A percentile compares a stretch with the other conserved stretches of the same genome.
phyloP scores from a whole-genome alignment of 2,329 filamentous ascomycete genomes.

The Amylocarpus encephaloides region DNA sequence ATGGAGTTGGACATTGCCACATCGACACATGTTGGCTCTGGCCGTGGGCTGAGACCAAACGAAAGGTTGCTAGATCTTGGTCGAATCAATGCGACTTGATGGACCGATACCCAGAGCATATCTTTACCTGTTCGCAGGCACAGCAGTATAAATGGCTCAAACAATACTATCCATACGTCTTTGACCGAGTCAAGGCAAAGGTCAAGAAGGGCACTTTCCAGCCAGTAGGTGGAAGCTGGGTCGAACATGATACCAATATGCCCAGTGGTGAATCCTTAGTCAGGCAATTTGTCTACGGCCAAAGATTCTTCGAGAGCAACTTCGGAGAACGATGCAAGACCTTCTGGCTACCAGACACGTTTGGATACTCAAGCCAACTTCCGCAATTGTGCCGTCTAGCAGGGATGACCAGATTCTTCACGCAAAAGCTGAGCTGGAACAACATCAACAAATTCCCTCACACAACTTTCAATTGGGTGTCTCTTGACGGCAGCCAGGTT shows the following conservation, averaged over 20 bases:
- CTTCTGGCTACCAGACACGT: slow-evolving; percentile 97
- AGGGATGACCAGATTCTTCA: slow-evolving; percentile 96
- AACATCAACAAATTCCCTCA: slow-evolving; percentile 99
- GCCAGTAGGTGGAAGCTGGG: slow-evolving; percentile 95
- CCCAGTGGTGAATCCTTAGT: slow-evolving; percentile 91
- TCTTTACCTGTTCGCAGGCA: slow-evolving; percentile 87
- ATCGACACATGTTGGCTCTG: slow-evolving; percentile 98
- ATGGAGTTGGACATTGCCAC: slow-evolving; percentile 90
- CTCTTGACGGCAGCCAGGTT: slow-evolving; percentile 90
- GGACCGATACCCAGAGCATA: slow-evolving; percentile 88
- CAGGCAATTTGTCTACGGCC: slow-evolving; percentile 90
- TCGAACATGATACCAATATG: slow-evolving; percentile 97
- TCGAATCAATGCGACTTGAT: slow-evolving; percentile 93
- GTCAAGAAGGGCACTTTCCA: slow-evolving; percentile 88
- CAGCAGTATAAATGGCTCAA: slow-evolving; percentile 99
- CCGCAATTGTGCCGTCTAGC: slow-evolving; percentile 88
- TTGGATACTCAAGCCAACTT: slow-evolving; percentile 92
- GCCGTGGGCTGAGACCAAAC: slow-evolving; percentile 96
- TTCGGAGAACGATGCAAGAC: slow-evolving; percentile 86
- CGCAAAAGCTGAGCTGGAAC: slow-evolving; percentile 98
- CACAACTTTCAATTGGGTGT: slow-evolving; percentile 98
- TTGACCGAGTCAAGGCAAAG: slow-evolving; percentile 84
- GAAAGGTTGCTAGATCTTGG: slow-evolving; percentile 94
- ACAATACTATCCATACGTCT: slow-evolving; percentile 78
- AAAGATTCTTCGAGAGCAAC: slow-evolving; percentile 87